A percentile compares a stretch with the other conserved stretches of the same genome.
phyloP scores from a whole-genome alignment of 345 rosid genomes.

The Alliaria petiolata region DNA sequence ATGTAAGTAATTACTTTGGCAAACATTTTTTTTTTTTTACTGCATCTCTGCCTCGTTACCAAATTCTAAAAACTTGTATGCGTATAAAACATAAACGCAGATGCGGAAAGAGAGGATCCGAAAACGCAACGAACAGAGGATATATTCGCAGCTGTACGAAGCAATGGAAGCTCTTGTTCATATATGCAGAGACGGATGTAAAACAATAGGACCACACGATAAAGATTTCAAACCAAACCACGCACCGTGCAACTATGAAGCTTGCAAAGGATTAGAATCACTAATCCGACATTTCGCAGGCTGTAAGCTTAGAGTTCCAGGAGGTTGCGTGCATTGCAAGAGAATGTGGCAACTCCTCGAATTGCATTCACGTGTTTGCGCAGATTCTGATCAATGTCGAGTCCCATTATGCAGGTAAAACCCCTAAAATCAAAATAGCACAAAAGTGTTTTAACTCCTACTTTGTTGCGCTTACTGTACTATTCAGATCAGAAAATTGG shows the following conservation, averaged over 20 bases:
- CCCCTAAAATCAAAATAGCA: background rate
- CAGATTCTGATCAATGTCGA: slow-evolving; percentile 51
- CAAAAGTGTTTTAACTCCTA: background rate
- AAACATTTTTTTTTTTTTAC: background rate
- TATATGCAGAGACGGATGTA: slow-evolving; percentile 86
- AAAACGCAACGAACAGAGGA: slow-evolving; percentile 50
- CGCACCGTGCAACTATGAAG: slow-evolving; percentile 53
- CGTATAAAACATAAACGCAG: slow-evolving; percentile 32
- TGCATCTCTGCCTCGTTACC: background rate
- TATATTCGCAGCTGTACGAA: slow-evolving; percentile 66
- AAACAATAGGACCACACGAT: slow-evolving; percentile 84
- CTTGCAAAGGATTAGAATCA: slow-evolving; percentile 80
- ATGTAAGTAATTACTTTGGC: slow-evolving; percentile 36
- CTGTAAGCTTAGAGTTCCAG: slow-evolving; percentile 71
- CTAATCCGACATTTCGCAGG: slow-evolving; percentile 75
- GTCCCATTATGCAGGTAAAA: slow-evolving; percentile 87
- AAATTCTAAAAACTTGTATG: background rate
- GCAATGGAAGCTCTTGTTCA: slow-evolving; percentile 98
- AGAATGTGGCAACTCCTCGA: slow-evolving; percentile 95
- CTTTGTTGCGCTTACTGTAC: background rate
- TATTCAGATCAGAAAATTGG: background rate
- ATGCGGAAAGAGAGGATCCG: slow-evolving; percentile 46
- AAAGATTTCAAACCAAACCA: slow-evolving; percentile 53
- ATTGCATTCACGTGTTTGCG: slow-evolving; percentile 77
- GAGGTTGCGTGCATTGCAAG: slow-evolving; percentile 85